phyloP scores from a whole-genome alignment of 2,329 filamentous ascomycete genomes.

The Harringtonia aguacate region DNA sequence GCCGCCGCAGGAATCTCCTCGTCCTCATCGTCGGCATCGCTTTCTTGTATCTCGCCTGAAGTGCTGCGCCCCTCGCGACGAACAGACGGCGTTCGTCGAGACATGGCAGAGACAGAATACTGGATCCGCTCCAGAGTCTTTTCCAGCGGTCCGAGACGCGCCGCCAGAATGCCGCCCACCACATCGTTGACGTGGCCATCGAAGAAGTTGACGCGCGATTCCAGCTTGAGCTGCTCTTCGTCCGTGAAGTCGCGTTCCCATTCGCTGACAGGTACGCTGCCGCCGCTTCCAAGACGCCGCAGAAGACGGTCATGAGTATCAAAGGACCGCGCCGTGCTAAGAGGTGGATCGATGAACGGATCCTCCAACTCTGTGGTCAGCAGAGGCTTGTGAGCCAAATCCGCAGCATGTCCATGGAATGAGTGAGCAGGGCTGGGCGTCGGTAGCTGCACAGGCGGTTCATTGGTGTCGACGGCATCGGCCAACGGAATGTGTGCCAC shows the following conservation, averaged over 20 bases:
- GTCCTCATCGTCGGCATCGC: conserved; percentile 91
- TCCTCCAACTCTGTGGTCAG: conserved; percentile 48
- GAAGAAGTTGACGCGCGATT: conserved; percentile 76
- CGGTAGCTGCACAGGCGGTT: too few relatives aligned
- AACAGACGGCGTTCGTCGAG: conserved; percentile 42
- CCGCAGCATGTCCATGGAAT: too few relatives aligned
- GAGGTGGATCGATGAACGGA: conserved; percentile 45
- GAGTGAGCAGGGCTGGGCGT: too few relatives aligned
- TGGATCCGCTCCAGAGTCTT: conserved; percentile 69
- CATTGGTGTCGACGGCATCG: not conserved
- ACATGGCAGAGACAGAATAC: conserved; percentile 46
- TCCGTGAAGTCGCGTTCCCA: conserved; percentile 85
- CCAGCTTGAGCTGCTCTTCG: conserved; percentile 73
- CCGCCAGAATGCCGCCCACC: conserved; percentile 66
- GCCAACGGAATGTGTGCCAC: conserved; percentile 26
- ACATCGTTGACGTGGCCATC: conserved; percentile 82
- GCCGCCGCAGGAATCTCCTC: conserved; percentile 51
- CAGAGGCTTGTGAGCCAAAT: conserved; percentile 26
- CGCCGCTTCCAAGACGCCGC: conserved; percentile 50
- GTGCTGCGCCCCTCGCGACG: conserved; percentile 52
- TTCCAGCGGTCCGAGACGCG: conserved; percentile 71
- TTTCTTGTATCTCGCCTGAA: conserved; percentile 63
- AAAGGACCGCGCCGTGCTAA: conserved; percentile 32
- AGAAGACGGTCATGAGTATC: conserved; percentile 43
- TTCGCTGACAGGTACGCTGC: conserved; percentile 65